These are phyloP conservation scores for Rhynchospora tenuis DNA, from an alignment of 176 grass and related monocot genomes.

Conservation along the genomic window DNA sequence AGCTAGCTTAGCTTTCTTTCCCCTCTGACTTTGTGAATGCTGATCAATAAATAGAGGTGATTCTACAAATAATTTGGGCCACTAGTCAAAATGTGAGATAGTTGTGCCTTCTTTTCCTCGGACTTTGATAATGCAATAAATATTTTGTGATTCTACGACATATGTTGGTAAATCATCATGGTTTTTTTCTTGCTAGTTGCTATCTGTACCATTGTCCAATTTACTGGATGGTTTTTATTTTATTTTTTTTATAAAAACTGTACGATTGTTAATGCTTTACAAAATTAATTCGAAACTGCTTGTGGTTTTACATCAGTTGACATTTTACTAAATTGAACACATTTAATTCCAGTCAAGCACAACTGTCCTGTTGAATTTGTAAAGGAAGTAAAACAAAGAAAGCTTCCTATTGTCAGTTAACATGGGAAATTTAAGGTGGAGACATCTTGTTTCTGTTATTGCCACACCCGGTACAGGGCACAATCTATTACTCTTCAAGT, in stretches of 20 bases:
- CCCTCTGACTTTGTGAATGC: not conserved
- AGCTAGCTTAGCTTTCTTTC: slow-evolving; percentile 7
- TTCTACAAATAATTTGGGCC: not conserved
- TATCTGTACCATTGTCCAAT: not conserved
- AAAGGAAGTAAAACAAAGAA: no score
- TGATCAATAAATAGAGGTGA: not conserved
- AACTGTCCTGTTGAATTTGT: not conserved
- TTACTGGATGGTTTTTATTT: not conserved
- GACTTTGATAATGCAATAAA: no score
- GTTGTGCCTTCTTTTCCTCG: no score
- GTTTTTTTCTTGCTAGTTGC: not conserved
- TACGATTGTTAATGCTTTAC: no score
- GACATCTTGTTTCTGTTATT: no score
- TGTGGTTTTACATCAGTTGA: not conserved
- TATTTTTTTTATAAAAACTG: not conserved
- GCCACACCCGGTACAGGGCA: no score
- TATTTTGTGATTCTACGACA: not conserved
- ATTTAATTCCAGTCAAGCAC: not conserved
- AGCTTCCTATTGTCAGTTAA: no score
- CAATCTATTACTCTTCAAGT: no score
- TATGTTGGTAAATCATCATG: not conserved
- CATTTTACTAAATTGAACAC: not conserved
- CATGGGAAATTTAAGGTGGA: no score
- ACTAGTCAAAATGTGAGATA: no score
- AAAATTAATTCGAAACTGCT: not conserved